Base-by-base conservation (phyloP, 805 yeast genomes). In the Kodamaea sagamina region DNA sequence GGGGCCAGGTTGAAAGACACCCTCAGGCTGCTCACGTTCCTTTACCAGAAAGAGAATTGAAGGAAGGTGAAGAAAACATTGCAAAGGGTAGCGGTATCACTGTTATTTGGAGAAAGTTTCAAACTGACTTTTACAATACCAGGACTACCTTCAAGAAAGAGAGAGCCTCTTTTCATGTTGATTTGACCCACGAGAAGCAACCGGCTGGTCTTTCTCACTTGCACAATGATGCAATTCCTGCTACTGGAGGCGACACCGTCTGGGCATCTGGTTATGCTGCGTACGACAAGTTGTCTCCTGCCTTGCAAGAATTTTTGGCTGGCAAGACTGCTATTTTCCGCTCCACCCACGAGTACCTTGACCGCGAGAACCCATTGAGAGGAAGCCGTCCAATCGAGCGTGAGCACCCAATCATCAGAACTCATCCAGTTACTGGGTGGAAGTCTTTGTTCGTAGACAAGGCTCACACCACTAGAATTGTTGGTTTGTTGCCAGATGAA, bases 391-490 rank as follows among this genome's bases (percentile, higher is more conserved):
- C 68, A 41, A 65, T 79, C 42, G 80, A 72, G 50, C 71, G 82
- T 58, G 76, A 71, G 46, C 86, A 81, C 59, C 85, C 84, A 3
- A 49, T 81, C 18, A 74, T 81, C 24, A 73, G 85, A 63, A 78
- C 84, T 25, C 82, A 82, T 50, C 86, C 86, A 8, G 81, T 74
- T 11, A 80, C 85, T 19, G 84, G 84, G 32, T 21, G 24, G 24
- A 21, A 21, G 24, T 21, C 24, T 21, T 21, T 21, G 24, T 21
- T 21, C 8, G 24, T 71, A 79, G 78, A 78, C 59, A 68, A 79
- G 35, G 62, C 68, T 13, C 68, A 70, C 71, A 78, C 82, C n/a
- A 63, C 54, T 32, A 66, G 77, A 47, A 79, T 79, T 44, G 70
- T 72, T 6, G 84, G 82, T 0, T 65, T 79, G 41, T 71, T 74